Base-by-base conservation (phyloP, 1,284 basidiomycete genomes). In the Xerocomus nothofagi region DNA sequence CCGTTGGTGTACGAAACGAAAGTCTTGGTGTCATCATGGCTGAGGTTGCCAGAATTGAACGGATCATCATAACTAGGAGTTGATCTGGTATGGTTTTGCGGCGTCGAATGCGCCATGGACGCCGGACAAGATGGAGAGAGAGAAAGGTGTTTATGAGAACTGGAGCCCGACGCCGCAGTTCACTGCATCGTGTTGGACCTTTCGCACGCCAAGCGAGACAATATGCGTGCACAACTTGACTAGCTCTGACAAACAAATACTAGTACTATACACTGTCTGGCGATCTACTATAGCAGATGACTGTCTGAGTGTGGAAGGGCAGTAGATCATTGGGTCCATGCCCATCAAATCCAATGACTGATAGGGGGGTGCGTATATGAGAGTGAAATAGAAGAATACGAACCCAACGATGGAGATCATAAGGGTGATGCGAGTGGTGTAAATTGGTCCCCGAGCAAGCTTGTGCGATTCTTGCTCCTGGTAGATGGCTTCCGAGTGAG, bases 401-500 rank as follows among this genome's bases (percentile, higher is more conserved):
- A 26, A 39, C 48, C 49, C 21, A 31, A 43, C 18, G 39, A n/a
- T 24, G 33, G 39, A 38, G 11, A 14, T 44, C 38, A 66, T 17
- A 30, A 39, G 23, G 62, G 57, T 32, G 53, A 47, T 44, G 39
- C 40, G 32, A 66, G 51, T 37, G 57, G 50, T 39, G 47, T 39
- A 17, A 67, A 49, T 33, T 67, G 64, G 32, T 66, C 65, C 23
- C 33, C 75, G 14, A 70, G 74, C 51, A 76, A 59, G 58, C 80
- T 84, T 49, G 71, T 68, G 58, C 80, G 73, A 33, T 77, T 77
- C 66, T 80, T 82, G 53, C 72, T 76, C 55, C 82, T 75, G 31
- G 69, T 70, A 39, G 84, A 86, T 20, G 81, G 81, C 56, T 80
- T 82, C 49, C 80, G 74, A n/a, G 86, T 88, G 38, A 88, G 71